Conservation (phyloP, 345 rosid genomes). For the Geranium brycei region DNA sequence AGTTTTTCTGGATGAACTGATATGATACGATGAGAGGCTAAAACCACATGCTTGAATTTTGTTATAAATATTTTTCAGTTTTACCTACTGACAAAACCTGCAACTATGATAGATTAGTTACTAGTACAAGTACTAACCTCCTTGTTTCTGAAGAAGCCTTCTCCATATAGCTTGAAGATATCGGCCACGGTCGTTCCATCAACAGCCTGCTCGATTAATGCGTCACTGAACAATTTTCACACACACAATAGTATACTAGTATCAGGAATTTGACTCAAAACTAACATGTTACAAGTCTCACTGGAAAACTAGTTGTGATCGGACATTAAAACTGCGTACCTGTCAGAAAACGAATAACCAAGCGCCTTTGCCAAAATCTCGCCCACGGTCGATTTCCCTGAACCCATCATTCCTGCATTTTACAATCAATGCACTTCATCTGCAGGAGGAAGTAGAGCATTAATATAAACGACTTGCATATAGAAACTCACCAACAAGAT, state of each 20-base stretch:
- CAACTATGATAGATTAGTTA: too few species aligned
- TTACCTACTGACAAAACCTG: too few species aligned
- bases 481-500: constrained; percentile 81
- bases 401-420: constrained; percentile 88
- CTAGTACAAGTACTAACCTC: constrained; percentile 38
- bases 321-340: constrained; percentile 35
- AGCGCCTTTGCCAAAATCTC: constrained; percentile 63
- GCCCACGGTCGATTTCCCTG: constrained; percentile 95
- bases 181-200: constrained; percentile 70
- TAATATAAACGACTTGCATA: background rate
- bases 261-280: too few species aligned
- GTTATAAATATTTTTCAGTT: too few species aligned
- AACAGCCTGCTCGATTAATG: constrained; percentile 49
- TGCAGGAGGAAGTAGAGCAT: background rate
- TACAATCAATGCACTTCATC: background rate
- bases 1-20: too few species aligned
- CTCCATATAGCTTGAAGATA: constrained; percentile 69
- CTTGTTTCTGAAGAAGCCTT: constrained; percentile 63
- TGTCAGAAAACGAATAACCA: constrained; percentile 59
- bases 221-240: constrained; percentile 36
- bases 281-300: too few species aligned
- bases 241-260: too few species aligned
- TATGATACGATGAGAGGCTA: too few species aligned
- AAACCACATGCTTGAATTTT: too few species aligned
- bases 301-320: too few species aligned